Base-by-base conservation (phyloP, 1,284 basidiomycete species). In the Ceratobasidium sp. region DNA sequence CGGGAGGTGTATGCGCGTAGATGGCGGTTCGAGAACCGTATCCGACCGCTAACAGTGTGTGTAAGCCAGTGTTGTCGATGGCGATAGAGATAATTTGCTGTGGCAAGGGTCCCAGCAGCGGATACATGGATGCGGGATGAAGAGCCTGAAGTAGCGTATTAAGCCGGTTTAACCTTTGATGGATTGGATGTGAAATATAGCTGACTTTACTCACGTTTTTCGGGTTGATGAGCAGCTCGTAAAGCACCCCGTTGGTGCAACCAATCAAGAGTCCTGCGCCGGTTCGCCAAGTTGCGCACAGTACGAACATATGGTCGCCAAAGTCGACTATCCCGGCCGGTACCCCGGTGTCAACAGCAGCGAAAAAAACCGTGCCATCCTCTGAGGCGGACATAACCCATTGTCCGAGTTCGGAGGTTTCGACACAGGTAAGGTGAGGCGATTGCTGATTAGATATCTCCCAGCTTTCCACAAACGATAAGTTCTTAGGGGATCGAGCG, bases 291-390 rank as follows among this genome's bases (percentile, higher is more conserved):
- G 26, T 9, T 9, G 44, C n/a, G 23, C 20, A n/a, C 9, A n/a
- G 4, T n/a, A 66, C 64, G 15, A 23, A 26, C 12, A 66, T 44
- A 13, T 28, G 44, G 7, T 12, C 13, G 13, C 46, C 64, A 20
- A 66, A 26, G 42, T 66, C 64, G 15, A 66, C 10, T 9, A 66
- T 12, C 9, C 40, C 64, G 2, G 48, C 42, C 6, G 44, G 9
- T 13, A 9, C 12, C 0, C 64, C 64, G 6, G 44, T 0, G 4
- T 46, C 42, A 15, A 28, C 13, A 42, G 20, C 26, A 7, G 46
- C 44, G 9, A 66, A 66, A n/a, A 66, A 48, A 13, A 66, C n/a
- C 9, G 64, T 66, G 10, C 44, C 42, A 23, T 66, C 64, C 23
- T 66, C 5, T 1, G 64, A 46, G 5, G 20, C n/a, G 1, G 64